Evolutionary conservation across 495 filamentous ascomycete species (phyloP), one percentile per base, ranked within the genome.

Genomic region (Talaromyces wortmannii): DNA sequence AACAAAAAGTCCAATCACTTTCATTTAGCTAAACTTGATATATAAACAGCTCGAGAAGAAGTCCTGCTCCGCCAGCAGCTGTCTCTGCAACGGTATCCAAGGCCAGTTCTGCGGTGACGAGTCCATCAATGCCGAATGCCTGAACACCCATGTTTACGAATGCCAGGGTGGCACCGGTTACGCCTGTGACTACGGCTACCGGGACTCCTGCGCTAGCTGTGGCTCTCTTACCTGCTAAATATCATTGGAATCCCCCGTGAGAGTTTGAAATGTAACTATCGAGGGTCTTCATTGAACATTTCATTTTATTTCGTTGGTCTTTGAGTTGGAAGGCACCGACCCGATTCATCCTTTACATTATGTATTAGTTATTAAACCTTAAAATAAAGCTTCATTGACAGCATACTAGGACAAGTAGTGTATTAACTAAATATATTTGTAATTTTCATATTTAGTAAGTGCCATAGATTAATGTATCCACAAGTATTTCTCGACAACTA

Each of bases 61-160:
- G 36, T 40, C 36, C 36, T 40, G 36, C 36, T 40, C 36, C 5
- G 8, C 36, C 13, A 40, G 36, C 36, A 40, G 36, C 36, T 40
- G 36, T 13, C 36, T 40, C 36, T 40, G 36, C 36, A 40, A 40
- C 36, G 36, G 36, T 40, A 40, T 40, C 36, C 36, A 40, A 13
- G 36, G 36, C 16, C 80, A 87, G 54, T 91, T 95, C 48, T 84
- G 83, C 58, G 85, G 81, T 52, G 84, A 91, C 67, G 88, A 89
- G 59, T 73, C 97, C 29, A 70, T 98, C 52, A 87, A 85, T 57
- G 75, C 95, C 43, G 92, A 96, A 62, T 82, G 36, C 36, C 36
- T 40, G 36, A 13, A 40, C 13, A 40, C 36, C 36, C 36, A 40
- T 40, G 36, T 40, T 13, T 40, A 40, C 36, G 36, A 40, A 40